Base-by-base conservation (phyloP, 2,329 filamentous ascomycete genomes). In the Annulohypoxylon truncatum region DNA sequence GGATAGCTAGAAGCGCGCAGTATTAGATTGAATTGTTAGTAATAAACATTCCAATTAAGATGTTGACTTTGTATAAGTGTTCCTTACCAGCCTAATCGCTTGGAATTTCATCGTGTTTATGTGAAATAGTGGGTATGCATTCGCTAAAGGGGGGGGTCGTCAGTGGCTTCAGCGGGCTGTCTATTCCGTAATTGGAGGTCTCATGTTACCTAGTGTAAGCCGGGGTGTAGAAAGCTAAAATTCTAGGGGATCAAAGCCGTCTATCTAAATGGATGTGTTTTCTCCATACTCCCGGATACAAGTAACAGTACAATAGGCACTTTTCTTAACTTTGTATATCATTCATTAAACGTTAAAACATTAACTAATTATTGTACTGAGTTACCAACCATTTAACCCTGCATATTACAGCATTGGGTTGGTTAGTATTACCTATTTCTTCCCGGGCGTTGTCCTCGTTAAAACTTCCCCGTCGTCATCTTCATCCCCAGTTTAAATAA, bases 401-500 rank as follows among this genome's bases (percentile, higher is more conserved):
- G n/a, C 22, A 13, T 28, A 48, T 28, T 57, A 35, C 10, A 52
- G 26, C 48, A 52, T 35, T 52, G 29, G 26, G 26, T 31, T 29
- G 24, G n/a, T 31, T 28, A 26, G n/a, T 31, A 50, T 15, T 8
- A 29, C 31, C 22, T 13, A n/a, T 33, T 33, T 9, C 24, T 44
- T 12, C 26, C 15, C 28, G 28, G 18, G 15, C 28, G n/a, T 12
- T 18, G 22, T 22, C 15, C 22, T 8, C 22, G 0, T 62, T 9
- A 67, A 13, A 20, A 67, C 38, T 67, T 67, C 18, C 62, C 62
- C 22, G 57, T 47, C 48, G 59, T 67, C 66, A 74, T 64, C 63
- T 72, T 76, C 64, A 76, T 64, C n/a, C 74, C 74, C 47, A 77
- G 51, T 59, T 75, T 77, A 40, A 77, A 59, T 26, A 77, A 61